Conservation (phyloP, 2,329 filamentous ascomycete genomes). For the Berkeleyomyces rouxiae region DNA sequence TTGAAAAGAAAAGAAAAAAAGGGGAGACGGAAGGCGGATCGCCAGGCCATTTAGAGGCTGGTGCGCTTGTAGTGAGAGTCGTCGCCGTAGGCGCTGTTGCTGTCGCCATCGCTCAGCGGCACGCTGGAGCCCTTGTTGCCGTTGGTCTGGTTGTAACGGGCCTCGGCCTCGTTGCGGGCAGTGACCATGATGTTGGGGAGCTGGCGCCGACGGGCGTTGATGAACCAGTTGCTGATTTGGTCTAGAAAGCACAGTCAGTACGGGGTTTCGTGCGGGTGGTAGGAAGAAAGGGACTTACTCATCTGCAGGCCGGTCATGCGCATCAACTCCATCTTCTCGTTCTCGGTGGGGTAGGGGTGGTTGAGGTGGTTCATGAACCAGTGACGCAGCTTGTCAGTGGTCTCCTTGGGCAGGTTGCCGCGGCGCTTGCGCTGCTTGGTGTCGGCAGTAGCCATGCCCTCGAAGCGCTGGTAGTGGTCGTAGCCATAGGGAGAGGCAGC, state of each 20-base stretch:
- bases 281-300: constrained; percentile 36
- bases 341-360: constrained; percentile 75
- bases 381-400: constrained; percentile 60
- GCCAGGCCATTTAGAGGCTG: constrained; percentile 24
- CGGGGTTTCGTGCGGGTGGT: background rate
- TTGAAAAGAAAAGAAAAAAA: background rate
- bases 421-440: constrained; percentile 45
- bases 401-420: constrained; percentile 80
- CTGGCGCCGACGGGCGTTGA: constrained; percentile 55
- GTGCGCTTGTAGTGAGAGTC: constrained; percentile 29
- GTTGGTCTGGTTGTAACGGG: constrained; percentile 18
- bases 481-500: constrained; percentile 31
- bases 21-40: background rate
- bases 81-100: constrained; percentile 27
- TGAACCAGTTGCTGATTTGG: constrained; percentile 68
- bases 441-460: constrained; percentile 26
- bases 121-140: constrained; percentile 21
- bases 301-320: constrained; percentile 60
- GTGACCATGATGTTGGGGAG: constrained; percentile 40
- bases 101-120: constrained; percentile 32
- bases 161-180: constrained; percentile 34
- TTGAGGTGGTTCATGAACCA: constrained; percentile 68
- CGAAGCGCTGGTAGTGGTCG: constrained; percentile 27
- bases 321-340: constrained; percentile 73
- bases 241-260: constrained; percentile 25